Base-by-base conservation (phyloP, 352 stramenopile species). In the Peronospora destructor region DNA sequence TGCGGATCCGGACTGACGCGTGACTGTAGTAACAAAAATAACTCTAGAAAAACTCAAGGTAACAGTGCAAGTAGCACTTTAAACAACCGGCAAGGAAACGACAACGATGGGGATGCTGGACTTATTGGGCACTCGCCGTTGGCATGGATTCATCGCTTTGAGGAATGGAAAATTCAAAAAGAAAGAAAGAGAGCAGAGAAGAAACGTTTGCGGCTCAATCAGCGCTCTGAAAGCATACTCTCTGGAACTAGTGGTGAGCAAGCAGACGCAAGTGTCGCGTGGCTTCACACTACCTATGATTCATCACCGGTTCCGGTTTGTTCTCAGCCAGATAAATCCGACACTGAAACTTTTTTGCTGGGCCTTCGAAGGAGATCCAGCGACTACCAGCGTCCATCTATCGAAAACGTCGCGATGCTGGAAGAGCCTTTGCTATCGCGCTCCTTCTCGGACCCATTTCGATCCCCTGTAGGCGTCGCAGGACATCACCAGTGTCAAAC, bases 91-190 rank as follows among this genome's bases (percentile, higher is more conserved):
- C 21, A 19, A 2, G 34, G 32, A 2, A 58, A 58, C 43, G 46
- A 53, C 11, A 66, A 32, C 23, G 66, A 84, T 13, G 71, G 76
- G 5, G 71, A 81, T 29, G 43, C 34, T 30, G 64, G 73, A 13
- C 23, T 66, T n/a, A 62, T 66, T 41, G 76, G 71, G 19, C 68
- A 68, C 0, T 87, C 80, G 2, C 77, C 80, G 1, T 73, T 80
- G 39, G 73, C 70, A 7, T 91, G 77, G 77, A 76, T 91, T 44
- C 77, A 91, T 46, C 74, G 79, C 5, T 72, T 91, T 16, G 80
- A 89, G 33, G 76, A 80, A 39, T 91, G 80, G 80, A 88, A 87
- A 56, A 69, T 57, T 1, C 76, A 88, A 49, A 91, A 89, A 25
- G 78, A 89, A 37, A 84, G 73, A 53, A 87, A 79, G 45, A 85